Evolutionary conservation across 2,329 filamentous ascomycete genomes (phyloP).

Genomic region (Cytospora piceicola): DNA sequence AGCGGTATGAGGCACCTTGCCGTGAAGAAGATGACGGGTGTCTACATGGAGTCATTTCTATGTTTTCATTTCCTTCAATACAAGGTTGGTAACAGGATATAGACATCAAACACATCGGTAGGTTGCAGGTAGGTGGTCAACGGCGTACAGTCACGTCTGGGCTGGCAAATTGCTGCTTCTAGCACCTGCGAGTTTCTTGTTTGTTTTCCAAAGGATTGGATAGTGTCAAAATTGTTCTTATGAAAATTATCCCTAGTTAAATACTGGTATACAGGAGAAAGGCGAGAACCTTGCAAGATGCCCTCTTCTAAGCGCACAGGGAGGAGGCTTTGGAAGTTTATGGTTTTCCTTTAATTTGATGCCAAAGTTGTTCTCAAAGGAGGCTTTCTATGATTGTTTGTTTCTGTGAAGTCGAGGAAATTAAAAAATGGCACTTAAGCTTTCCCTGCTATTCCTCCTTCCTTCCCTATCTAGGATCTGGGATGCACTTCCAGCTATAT

Average conservation of each 20-base stretch:
- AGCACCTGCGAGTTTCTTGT: background rate
- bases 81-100: background rate
- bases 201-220: background rate
- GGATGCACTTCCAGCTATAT: background rate
- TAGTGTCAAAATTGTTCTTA: background rate
- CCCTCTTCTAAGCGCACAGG: background rate
- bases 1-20: background rate
- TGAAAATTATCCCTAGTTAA: no score
- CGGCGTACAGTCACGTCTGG: background rate
- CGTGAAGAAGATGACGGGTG: background rate
- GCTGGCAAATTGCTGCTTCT: background rate
- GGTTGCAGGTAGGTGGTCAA: background rate
- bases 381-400: background rate
- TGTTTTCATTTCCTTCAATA: background rate
- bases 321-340: background rate
- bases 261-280: background rate
- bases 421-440: background rate
- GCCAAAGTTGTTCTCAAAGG: background rate
- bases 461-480: background rate
- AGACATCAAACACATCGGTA: background rate
- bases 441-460: background rate
- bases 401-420: background rate
- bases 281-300: background rate
- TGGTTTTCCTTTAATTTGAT: background rate
- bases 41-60: background rate